Evolutionary conservation across 495 filamentous ascomycete genomes (phyloP), one percentile per base, ranked within the genome.

Genomic region (Diplogelasinospora grovesii): DNA sequence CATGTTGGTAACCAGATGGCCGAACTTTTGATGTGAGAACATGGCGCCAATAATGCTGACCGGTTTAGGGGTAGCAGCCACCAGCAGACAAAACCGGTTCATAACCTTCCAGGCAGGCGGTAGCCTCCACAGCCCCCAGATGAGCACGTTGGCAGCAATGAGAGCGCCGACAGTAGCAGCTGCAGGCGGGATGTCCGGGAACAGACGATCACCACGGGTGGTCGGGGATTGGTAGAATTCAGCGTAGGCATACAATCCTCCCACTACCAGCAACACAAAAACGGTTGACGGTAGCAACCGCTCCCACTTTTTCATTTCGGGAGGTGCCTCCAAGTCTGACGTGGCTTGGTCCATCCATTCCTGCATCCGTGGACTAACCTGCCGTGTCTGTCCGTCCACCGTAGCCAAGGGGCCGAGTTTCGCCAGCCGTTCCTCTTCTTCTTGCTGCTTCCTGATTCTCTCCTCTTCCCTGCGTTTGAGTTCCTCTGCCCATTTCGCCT

Each of bases 1-100:
- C 78, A 90, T 85, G 52, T 96, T 97, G n/a, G 65, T 45, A 3
- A 58, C 49, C 2, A 92, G 56, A 64, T 98, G 92, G 16, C 43
- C 41, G 7, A 53, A 35, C 7, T 46, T 25, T 42, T 92, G 83
- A 54, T 98, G 92, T 24, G 84, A 88, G 64, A 95, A 93, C 25
- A 75, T 63, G 50, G 74, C 81, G 10, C 82, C 82, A 8, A 97
- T 41, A 35, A 93, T 57, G 36, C 73, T 71, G 7, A 79, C 35
- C 5, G 82, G 69, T 26, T 69, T 65, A 2, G 89, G 88, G 27
- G 81, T 80, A 5, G 76, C 81, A 3, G 85, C 75, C 11, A 83
- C 65, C 8, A 80, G 63, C 27, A 92, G 71, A 54, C 95, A 86
- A 58, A 87, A 86, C 25, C 68, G 77, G 55, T 93, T 95, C 24